Conservation (phyloP, 805 yeast genomes). For the Tetrapisispora namnaoensis region DNA sequence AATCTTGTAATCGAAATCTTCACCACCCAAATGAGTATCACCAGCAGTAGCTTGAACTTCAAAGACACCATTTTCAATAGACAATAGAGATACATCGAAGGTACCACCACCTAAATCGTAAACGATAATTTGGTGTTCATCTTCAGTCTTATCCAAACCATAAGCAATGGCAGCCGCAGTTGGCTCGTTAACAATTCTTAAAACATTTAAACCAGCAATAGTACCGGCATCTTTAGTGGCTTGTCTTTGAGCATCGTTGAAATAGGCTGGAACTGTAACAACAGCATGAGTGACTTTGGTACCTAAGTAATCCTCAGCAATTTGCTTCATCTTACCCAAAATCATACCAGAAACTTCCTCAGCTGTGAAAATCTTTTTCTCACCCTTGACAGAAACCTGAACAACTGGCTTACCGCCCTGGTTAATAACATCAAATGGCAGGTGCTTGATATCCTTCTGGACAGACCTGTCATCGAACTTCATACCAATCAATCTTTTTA, state of each 20-base stretch:
- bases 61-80: constrained; percentile 85
- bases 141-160: constrained; percentile 76
- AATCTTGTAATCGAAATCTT: constrained; percentile 85
- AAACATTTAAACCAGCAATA: constrained; percentile 80
- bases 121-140: constrained; percentile 82
- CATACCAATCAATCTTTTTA: constrained; percentile 85
- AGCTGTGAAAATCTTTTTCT: constrained; percentile 70
- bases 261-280: constrained; percentile 88
- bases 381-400: constrained; percentile 64
- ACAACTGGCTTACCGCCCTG: constrained; percentile 77
- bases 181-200: constrained; percentile 88
- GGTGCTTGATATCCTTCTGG: constrained; percentile 70
- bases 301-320: constrained; percentile 87
- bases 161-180: constrained; percentile 98
- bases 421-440: constrained; percentile 65
- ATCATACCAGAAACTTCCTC: constrained; percentile 93
- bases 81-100: constrained; percentile 79
- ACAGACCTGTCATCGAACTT: constrained; percentile 68
- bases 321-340: constrained; percentile 82
- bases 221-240: constrained; percentile 82
- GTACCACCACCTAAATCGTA: constrained; percentile 98
- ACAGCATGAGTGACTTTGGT: constrained; percentile 79
- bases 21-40: constrained; percentile 97
- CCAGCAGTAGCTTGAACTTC: constrained; percentile 92
- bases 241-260: constrained; percentile 90